phyloP scores from a whole-genome alignment of 1,139 yeast species.

The Meyerozyma athensensis region DNA sequence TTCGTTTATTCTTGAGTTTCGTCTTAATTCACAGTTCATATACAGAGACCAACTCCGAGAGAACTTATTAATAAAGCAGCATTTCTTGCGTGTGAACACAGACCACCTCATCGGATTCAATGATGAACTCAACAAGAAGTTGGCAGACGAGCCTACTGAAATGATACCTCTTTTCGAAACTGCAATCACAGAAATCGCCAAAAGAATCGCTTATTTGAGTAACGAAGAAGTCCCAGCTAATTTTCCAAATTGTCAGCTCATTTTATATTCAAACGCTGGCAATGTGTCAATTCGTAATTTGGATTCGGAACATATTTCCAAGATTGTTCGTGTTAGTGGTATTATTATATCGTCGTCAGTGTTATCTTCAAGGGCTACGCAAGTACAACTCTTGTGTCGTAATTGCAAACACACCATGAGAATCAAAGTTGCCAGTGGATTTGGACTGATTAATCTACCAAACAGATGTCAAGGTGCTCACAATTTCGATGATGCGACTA shows the following conservation, averaged over 20 bases:
- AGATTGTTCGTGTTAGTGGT: slow-evolving; percentile 87
- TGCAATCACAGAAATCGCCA: slow-evolving; percentile 89
- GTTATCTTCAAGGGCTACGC: slow-evolving; percentile 81
- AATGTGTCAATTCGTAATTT: slow-evolving; percentile 64
- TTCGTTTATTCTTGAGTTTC: slow-evolving; percentile 78
- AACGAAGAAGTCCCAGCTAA: slow-evolving; percentile 50
- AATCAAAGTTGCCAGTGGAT: slow-evolving; percentile 64
- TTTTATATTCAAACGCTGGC: slow-evolving; percentile 69
- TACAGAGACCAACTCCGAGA: slow-evolving; percentile 92
- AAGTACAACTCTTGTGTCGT: slow-evolving; percentile 80
- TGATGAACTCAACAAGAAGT: slow-evolving; percentile 80
- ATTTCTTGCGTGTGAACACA: slow-evolving; percentile 67
- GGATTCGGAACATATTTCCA: slow-evolving; percentile 84
- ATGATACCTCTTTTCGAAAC: slow-evolving; percentile 84
- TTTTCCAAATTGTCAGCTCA: slow-evolving; percentile 81
- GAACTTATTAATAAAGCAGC: slow-evolving; percentile 73
- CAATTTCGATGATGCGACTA: slow-evolving; percentile 37
- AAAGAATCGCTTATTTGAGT: slow-evolving; percentile 63
- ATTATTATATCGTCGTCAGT: slow-evolving; percentile 91
- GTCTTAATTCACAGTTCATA: slow-evolving; percentile 75
- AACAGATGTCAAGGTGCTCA: slow-evolving; percentile 67
- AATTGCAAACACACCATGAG: slow-evolving; percentile 78
- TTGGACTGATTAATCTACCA: slow-evolving; percentile 78
- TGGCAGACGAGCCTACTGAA: slow-evolving; percentile 84
- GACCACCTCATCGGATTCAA: slow-evolving; percentile 85